Evolutionary conservation across 2,329 filamentous ascomycete species (phyloP), one percentile per base, ranked within the genome.

Genomic region (Thelonectria olida): DNA sequence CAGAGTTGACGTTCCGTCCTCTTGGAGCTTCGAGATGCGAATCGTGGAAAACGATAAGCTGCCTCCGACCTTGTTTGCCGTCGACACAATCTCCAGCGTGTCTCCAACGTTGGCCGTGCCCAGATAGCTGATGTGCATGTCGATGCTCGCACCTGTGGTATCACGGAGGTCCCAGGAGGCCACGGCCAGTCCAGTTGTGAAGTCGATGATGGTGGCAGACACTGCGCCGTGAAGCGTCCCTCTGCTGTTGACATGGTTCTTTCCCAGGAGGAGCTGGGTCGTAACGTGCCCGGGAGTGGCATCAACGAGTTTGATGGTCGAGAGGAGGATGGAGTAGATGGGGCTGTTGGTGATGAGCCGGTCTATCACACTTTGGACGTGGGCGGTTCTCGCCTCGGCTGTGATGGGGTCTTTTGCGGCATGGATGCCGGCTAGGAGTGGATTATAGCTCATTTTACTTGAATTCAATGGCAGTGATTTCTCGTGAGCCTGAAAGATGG

Each of bases 101-200:
- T 93, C 90, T 13, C 88, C 90, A 23, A 84, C 80, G 47, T 80
- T 81, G 2, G 90, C 90, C 3, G 85, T 85, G 36, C 84, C 84
- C 55, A 90, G 80, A 69, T 92, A 93, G 51, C 85, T 88, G 63
- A 92, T 84, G 76, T 93, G 90, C 73, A 93, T 92, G 74, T 93
- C 91, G 34, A 89, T 84, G 65, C 88, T 90, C 31, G 91, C 90
- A 47, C 91, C 90, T 4, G 89, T 90, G 69, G 83, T 84, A 27
- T 83, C 81, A 23, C 82, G 77, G 59, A 88, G 75, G 65, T 91
- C 90, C 78, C 83, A 87, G 0, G 86, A 84, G 4, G 89, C 87
- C 68, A 93, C 90, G 20, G 90, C 89, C 76, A 93, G 82, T 28
- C 90, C 90, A 39, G 90, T 91, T 6, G 86, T 84, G 85, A 90